Evolutionary conservation across 495 filamentous ascomycete genomes (phyloP).

Genomic region (Aspergillus nanangensis): DNA sequence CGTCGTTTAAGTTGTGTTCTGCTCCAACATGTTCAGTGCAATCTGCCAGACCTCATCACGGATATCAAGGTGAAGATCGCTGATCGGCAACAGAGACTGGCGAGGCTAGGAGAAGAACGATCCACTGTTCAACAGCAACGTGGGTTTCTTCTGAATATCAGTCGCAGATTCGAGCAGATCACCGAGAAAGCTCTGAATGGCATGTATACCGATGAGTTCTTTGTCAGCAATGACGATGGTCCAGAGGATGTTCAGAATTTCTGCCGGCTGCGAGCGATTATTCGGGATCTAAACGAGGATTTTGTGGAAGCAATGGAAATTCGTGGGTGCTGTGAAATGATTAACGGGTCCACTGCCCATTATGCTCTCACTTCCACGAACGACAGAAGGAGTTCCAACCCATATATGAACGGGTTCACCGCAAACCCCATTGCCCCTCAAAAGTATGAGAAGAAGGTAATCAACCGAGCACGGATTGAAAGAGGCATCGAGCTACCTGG

Average conservation of each 20-base stretch:
- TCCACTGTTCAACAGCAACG: constrained; percentile 47
- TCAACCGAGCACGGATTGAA: constrained; percentile 10
- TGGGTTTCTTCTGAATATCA: constrained; percentile 47
- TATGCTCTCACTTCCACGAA: background rate
- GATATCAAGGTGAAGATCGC: constrained; percentile 26
- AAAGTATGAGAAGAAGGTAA: constrained; percentile 15
- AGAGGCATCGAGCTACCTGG: constrained; percentile 43
- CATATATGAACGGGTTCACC: constrained; percentile 14
- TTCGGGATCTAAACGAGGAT: constrained; percentile 52
- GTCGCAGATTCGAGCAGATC: constrained; percentile 46
- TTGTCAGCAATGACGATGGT: constrained; percentile 29
- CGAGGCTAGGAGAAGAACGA: constrained; percentile 46
- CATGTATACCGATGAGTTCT: constrained; percentile 53
- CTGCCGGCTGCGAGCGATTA: constrained; percentile 55
- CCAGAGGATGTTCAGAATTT: background rate
- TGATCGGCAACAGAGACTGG: constrained; percentile 19
- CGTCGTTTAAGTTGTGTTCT: constrained; percentile 37
- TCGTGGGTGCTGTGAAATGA: constrained; percentile 33
- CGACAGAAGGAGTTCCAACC: no score
- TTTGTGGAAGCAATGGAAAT: constrained; percentile 49
- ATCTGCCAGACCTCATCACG: constrained; percentile 27
- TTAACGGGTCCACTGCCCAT: background rate
- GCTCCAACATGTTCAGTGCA: constrained; percentile 34
- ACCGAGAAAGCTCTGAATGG: constrained; percentile 50
- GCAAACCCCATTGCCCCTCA: constrained; percentile 4